phyloP scores from a whole-genome alignment of 495 filamentous ascomycete species.

The Aspergillus bertholletiae region DNA sequence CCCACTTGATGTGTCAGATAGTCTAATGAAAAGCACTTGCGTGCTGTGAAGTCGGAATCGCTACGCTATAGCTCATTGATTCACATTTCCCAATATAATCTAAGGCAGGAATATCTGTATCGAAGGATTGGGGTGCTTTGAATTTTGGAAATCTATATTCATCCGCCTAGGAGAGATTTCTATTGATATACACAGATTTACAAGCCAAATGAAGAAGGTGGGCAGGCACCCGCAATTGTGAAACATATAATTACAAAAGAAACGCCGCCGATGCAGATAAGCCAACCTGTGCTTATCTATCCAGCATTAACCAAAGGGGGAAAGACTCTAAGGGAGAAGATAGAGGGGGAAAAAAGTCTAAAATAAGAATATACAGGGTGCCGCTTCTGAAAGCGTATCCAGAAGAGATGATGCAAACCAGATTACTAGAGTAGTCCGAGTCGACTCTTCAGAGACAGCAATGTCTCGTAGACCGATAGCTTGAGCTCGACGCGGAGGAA shows the following conservation, averaged over 20 bases:
- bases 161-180: background rate
- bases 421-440: slow-evolving; percentile 23
- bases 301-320: slow-evolving; percentile 13
- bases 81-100: background rate
- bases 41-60: slow-evolving; percentile 20
- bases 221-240: too few relatives aligned
- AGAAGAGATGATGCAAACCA: background rate
- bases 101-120: too few relatives aligned
- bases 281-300: slow-evolving; percentile 12
- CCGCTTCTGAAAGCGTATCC: background rate
- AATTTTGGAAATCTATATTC: background rate
- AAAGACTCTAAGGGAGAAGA: background rate
- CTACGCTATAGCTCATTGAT: background rate
- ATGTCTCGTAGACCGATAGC: slow-evolving; percentile 56
- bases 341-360: background rate
- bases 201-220: background rate
- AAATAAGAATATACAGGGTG: background rate
- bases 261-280: slow-evolving; percentile 36
- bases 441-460: slow-evolving; percentile 44
- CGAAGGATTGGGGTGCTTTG: too few relatives aligned
- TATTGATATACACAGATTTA: background rate
- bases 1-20: slow-evolving; percentile 19
- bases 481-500: slow-evolving; percentile 64
- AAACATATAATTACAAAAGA: slow-evolving; percentile 6
- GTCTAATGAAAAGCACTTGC: slow-evolving; percentile 27